Percentiles rank a stretch among this genome's conserved stretches.
These are phyloP conservation scores for Epichloe scottii DNA, from an alignment of 2,329 filamentous ascomycete genomes.

Conservation along the genomic window DNA sequence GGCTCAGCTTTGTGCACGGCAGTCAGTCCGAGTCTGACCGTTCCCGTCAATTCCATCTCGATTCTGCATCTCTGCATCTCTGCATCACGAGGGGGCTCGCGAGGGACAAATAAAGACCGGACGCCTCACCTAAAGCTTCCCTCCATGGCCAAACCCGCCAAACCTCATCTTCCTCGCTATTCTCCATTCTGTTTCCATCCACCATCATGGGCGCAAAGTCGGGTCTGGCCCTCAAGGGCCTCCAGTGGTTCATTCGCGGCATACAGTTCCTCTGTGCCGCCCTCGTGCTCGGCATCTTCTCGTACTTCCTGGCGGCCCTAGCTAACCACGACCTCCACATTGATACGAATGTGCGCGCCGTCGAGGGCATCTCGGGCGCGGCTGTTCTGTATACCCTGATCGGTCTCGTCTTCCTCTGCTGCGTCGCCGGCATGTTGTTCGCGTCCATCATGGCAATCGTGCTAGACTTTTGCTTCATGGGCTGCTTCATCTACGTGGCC, in stretches of 20 bases:
- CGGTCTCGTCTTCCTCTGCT: constrained; percentile 66
- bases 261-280: constrained; percentile 61
- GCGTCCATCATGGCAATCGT: constrained; percentile 62
- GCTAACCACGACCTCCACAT: constrained; percentile 52
- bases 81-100: too few relatives aligned
- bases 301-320: constrained; percentile 71
- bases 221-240: constrained; percentile 48
- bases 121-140: too few relatives aligned
- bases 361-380: constrained; percentile 65
- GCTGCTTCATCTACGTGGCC: constrained; percentile 71
- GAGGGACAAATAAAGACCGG: too few relatives aligned
- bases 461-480: constrained; percentile 65
- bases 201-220: constrained; percentile 17
- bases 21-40: too few relatives aligned
- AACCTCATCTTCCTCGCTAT: neutral
- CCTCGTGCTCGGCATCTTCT: constrained; percentile 67
- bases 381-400: constrained; percentile 63
- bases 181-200: too few relatives aligned
- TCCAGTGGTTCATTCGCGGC: constrained; percentile 59
- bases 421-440: constrained; percentile 60
- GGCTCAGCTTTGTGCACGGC: neutral
- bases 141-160: neutral
- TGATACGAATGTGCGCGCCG: constrained; percentile 53
- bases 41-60: too few relatives aligned
- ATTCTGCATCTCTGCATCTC: too few relatives aligned